Evolutionary conservation across 176 grass and related monocot genomes (phyloP).

Genomic region (Cenchrus americanus): DNA sequence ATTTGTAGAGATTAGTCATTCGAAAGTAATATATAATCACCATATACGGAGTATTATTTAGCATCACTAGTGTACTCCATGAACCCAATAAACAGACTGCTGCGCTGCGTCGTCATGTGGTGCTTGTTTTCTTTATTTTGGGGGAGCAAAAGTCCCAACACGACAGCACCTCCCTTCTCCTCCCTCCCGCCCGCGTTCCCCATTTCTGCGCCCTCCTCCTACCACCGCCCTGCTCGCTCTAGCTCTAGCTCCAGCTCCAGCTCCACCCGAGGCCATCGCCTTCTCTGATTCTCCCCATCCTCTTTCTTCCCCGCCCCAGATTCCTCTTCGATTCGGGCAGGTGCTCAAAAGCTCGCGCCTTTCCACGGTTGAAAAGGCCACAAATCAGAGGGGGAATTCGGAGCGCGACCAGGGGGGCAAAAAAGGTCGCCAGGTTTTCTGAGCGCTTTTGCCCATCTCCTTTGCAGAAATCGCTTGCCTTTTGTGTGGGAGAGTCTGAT

Average conservation of each 20-base stretch:
- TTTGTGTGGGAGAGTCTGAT: conserved; percentile 25
- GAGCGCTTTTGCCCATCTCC: conserved; percentile 5
- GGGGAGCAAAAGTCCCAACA: background rate
- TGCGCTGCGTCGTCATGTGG: background rate
- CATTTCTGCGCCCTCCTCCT: background rate
- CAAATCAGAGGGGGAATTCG: background rate
- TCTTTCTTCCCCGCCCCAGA: background rate
- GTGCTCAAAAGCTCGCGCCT: conserved; percentile 1
- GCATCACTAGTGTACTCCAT: too few species aligned
- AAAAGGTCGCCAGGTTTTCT: conserved; percentile 10
- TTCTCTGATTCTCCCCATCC: background rate
- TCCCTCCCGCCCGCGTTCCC: background rate
- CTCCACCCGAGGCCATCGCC: background rate
- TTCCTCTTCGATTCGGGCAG: background rate
- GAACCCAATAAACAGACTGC: too few species aligned
- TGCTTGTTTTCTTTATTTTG: background rate
- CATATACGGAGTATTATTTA: too few species aligned
- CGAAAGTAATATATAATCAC: too few species aligned
- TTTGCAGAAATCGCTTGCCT: background rate
- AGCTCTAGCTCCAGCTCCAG: too few species aligned
- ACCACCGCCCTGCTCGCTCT: background rate
- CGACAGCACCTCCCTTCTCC: background rate
- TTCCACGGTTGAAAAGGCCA: background rate
- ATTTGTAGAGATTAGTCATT: too few species aligned
- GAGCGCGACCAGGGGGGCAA: background rate